phyloP scores from a whole-genome alignment of 2,329 filamentous ascomycete genomes.

The Rutstroemia sp. region DNA sequence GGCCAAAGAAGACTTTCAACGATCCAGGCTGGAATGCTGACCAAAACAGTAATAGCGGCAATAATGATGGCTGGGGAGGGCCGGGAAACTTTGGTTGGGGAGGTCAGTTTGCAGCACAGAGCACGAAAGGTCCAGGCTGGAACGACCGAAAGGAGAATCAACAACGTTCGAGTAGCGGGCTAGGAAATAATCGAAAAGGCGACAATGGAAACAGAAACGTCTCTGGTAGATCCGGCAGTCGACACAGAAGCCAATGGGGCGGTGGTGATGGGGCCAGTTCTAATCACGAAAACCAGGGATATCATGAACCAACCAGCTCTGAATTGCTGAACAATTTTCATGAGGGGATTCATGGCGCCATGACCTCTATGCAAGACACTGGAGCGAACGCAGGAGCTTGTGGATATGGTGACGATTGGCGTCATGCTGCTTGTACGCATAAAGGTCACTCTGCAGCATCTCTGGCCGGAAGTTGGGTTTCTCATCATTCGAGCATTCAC shows the following conservation, averaged over 20 bases:
- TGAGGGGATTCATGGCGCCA: not conserved
- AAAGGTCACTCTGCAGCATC: not conserved
- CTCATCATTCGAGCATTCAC: not conserved
- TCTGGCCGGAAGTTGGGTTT: constrained; percentile 1
- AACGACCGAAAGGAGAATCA: not conserved
- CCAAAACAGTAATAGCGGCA: not conserved
- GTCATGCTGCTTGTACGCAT: not conserved
- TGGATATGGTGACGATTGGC: not conserved
- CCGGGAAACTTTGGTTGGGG: no score
- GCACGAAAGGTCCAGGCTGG: constrained; percentile 3
- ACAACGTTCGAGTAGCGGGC: not conserved
- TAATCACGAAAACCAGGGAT: not conserved
- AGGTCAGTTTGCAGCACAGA: not conserved
- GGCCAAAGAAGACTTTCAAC: not conserved
- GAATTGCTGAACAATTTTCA: not conserved
- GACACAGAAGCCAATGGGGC: not conserved
- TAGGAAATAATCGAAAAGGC: not conserved
- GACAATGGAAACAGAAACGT: not conserved
- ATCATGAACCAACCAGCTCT: not conserved
- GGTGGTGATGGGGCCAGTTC: constrained; percentile 4
- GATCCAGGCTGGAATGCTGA: not conserved
- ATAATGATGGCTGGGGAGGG: not conserved
- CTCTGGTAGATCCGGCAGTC: not conserved
- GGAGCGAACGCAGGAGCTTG: not conserved
- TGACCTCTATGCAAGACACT: not conserved